A percentile compares a stretch with the other conserved stretches of the same genome.
Conservation (phyloP, 2,329 filamentous ascomycete genomes). For the Dactylonectria macrodidyma region DNA sequence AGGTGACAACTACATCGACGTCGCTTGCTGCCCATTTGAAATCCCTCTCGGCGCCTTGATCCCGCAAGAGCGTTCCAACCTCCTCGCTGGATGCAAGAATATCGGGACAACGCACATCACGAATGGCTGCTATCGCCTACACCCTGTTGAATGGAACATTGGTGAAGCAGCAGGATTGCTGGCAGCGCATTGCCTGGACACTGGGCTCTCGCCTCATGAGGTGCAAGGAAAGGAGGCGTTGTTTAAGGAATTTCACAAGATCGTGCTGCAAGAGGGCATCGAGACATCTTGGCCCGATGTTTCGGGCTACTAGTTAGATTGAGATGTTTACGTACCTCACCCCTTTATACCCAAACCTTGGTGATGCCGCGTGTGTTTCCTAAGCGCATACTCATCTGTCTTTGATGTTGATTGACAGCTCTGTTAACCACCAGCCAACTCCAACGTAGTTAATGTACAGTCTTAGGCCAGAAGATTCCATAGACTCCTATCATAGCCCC, state of each 20-base stretch:
- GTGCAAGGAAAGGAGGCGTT: conserved; percentile 34
- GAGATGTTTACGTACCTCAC: not conserved
- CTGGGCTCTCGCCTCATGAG: conserved; percentile 35
- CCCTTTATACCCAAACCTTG: too few species aligned
- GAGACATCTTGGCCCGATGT: conserved; percentile 7
- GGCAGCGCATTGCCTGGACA: conserved; percentile 45
- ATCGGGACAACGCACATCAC: conserved; percentile 50
- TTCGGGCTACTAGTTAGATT: not conserved
- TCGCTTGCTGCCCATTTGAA: conserved; percentile 49
- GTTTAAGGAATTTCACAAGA: conserved; percentile 22
- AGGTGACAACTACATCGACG: conserved; percentile 49
- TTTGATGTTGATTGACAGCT: too few species aligned
- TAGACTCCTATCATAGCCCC: too few species aligned
- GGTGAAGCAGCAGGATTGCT: conserved; percentile 46
- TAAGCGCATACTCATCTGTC: too few species aligned
- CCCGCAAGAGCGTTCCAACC: conserved; percentile 35
- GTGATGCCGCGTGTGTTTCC: too few species aligned
- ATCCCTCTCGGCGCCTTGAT: conserved; percentile 46
- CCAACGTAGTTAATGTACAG: too few species aligned
- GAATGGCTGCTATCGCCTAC: conserved; percentile 47
- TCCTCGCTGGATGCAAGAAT: conserved; percentile 48
- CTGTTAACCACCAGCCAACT: too few species aligned
- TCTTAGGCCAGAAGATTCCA: too few species aligned
- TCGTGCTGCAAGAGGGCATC: conserved; percentile 35
- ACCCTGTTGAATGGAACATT: conserved; percentile 50